Evolutionary conservation across 257 asterid genomes (phyloP), one percentile per base, ranked within the genome.

Genomic region (Solanum sitiens): DNA sequence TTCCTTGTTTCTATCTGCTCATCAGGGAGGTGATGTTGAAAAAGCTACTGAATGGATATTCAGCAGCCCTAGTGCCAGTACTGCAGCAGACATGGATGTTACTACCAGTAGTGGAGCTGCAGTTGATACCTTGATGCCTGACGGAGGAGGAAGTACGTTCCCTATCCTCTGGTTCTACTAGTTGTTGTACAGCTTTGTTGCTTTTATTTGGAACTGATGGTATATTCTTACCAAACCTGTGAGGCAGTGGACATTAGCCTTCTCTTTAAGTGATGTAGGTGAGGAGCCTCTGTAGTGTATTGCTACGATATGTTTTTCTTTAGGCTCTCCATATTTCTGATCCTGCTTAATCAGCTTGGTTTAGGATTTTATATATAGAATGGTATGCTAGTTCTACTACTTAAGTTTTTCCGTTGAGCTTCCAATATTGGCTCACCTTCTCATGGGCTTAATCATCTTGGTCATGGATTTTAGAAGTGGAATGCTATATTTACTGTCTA

Each of bases 21-120:
- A 80, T 93, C 3, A 97, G 99, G 98, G 91, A 16, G 98, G 95
- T 90, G 97, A 97, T 87, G 92, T 96, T 86, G 99, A 95, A 91
- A 96, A 90, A 90, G 99, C 99, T 37, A 94, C 99, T 77, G 98
- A 97, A 67, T 96, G 98, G 99, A 95, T 97, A 89, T 95, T 93
- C 87, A 95, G 88, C 89, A 88, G 93, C 91, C 95, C 98, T 47
- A 89, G 86, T 75, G 94, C 95, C 83, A 67, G 93, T 87, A 91
- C 87, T 59, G 77, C 90, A 63, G 79, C 98, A 45, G 92, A 86
- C 85, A 92, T 92, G 96, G 95, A 94, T 82, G 86, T 90, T 50
- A 86, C 94, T 63, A 93, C 95, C 50, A 92, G 98, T 87, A 91
- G 91, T 75, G 93, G 92, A 75, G 90, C 89, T 86, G 85, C 91